Evolutionary conservation across 176 grass and related monocot genomes (phyloP).

Genomic region (Olyra latifolia): DNA sequence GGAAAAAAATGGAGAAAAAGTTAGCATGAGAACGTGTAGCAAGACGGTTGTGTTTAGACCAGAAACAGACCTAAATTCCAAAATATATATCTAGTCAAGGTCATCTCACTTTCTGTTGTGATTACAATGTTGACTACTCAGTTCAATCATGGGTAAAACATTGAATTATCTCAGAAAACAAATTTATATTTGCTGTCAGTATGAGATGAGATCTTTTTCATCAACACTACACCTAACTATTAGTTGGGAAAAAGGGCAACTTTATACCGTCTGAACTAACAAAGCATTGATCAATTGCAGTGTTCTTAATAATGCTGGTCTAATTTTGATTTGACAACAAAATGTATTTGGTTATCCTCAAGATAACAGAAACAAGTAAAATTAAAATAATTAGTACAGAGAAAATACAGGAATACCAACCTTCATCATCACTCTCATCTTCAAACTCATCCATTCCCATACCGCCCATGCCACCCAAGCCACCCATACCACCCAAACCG

Average conservation of each 20-base stretch:
- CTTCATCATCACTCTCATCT: slow-evolving; percentile 85
- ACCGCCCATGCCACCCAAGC: slow-evolving; percentile 43
- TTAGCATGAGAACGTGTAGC: background rate
- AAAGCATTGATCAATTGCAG: background rate
- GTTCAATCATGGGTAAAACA: background rate
- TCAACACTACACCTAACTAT: background rate
- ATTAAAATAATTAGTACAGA: background rate
- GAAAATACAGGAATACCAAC: slow-evolving; percentile 38
- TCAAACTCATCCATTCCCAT: slow-evolving; percentile 66
- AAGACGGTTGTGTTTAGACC: background rate
- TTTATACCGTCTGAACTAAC: background rate
- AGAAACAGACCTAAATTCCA: background rate
- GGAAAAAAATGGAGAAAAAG: background rate
- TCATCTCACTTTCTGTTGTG: background rate
- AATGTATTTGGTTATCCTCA: background rate
- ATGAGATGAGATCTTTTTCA: background rate
- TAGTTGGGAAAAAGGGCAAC: background rate
- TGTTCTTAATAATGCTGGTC: background rate
- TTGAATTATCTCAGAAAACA: background rate
- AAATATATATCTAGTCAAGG: slow-evolving; percentile 1
- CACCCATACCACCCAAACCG: slow-evolving; percentile 20
- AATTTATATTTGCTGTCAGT: background rate
- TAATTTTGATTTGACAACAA: background rate
- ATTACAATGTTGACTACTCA: background rate
- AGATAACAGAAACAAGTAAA: slow-evolving; percentile 5